These are phyloP conservation scores for Diaporthe sp. DNA, from an alignment of 2,329 filamentous ascomycete species.

Conservation along the genomic window DNA sequence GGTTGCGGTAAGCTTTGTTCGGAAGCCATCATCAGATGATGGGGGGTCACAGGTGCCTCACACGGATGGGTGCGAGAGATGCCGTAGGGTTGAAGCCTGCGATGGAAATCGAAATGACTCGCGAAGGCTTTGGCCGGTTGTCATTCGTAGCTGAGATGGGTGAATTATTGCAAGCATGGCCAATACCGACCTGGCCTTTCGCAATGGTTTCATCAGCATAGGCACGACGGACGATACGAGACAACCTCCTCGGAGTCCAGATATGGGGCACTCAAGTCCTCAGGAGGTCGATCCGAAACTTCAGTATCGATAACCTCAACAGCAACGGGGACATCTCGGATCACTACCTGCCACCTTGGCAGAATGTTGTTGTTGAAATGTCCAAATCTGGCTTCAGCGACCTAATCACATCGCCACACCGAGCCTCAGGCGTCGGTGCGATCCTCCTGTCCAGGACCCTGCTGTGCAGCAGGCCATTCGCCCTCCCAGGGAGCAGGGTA, in stretches of 20 bases:
- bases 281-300: constrained; percentile 1
- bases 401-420: constrained; percentile 41
- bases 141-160: not conserved
- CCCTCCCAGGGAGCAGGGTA: constrained; percentile 36
- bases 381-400: constrained; percentile 17
- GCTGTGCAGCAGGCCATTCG: constrained; percentile 26
- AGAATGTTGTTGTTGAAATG: not conserved
- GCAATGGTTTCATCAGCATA: constrained; percentile 13
- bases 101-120: constrained; percentile 27
- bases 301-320: not conserved
- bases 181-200: not conserved
- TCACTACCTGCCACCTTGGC: not conserved
- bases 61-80: not conserved
- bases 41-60: constrained; percentile 19
- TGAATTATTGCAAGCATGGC: not conserved
- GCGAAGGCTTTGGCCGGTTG: not conserved
- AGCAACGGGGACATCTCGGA: not conserved
- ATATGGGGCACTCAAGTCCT: not conserved
- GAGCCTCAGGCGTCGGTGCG: constrained; percentile 38
- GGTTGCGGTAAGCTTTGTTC: constrained; percentile 20
- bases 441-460: constrained; percentile 34
- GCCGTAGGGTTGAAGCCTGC: constrained; percentile 21
- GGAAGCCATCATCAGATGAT: constrained; percentile 25
- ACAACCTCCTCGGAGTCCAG: not conserved
- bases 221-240: not conserved